Conservation (phyloP, 2,329 filamentous ascomycete genomes). For the Xylaria sp. region DNA sequence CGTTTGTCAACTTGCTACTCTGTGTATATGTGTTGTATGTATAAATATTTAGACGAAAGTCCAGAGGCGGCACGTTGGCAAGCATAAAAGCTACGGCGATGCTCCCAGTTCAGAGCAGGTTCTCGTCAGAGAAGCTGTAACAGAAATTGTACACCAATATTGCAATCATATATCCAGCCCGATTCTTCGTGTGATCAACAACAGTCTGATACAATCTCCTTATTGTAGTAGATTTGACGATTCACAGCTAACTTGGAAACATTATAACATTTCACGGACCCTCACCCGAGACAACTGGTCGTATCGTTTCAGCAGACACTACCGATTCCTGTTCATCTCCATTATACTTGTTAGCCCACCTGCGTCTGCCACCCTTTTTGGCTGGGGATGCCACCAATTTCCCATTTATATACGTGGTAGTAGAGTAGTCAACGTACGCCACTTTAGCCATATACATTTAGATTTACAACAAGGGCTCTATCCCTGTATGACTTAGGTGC, state of each 20-base stretch:
- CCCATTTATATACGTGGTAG: too few relatives aligned
- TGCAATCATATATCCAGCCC: not conserved
- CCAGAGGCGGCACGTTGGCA: slow-evolving; percentile 1
- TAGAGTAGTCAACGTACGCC: too few relatives aligned
- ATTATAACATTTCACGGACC: too few relatives aligned
- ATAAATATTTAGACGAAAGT: slow-evolving; percentile 10
- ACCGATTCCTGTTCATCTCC: too few relatives aligned
- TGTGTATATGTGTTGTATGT: slow-evolving; percentile 29
- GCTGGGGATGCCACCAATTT: too few relatives aligned
- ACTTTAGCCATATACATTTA: not conserved
- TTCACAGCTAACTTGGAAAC: not conserved
- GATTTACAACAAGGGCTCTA: too few relatives aligned
- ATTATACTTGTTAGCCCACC: too few relatives aligned
- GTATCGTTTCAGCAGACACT: too few relatives aligned
- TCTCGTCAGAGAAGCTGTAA: slow-evolving; percentile 16
- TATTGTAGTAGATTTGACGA: not conserved
- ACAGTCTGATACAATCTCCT: not conserved
- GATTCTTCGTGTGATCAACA: not conserved
- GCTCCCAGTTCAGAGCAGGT: not conserved
- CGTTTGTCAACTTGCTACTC: not conserved
- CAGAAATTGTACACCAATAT: slow-evolving; percentile 25
- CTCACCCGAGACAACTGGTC: too few relatives aligned
- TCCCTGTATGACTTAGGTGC: too few relatives aligned
- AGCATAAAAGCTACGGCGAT: not conserved
- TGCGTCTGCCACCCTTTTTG: too few relatives aligned